Conservation (phyloP, 176 grass and related monocot species). For the barley (Hordeum vulgare) region MorexV3_pseudomolecules_assembly NC_058521.1:543001652-543002151, state of each 20-base stretch:
- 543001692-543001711: conserved; percentile 28
- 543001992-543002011: conserved; percentile 9
- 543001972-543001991: conserved; percentile 51
- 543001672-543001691: conserved; percentile 30
- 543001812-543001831: conserved; percentile 59
- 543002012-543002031: not conserved
- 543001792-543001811: conserved; percentile 29
- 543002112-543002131: conserved; percentile 36
- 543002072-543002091: conserved; percentile 29
- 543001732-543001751: not conserved
- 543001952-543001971: conserved; percentile 20
- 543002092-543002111: conserved; percentile 34
- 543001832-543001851: not conserved
- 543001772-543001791: conserved; percentile 35
- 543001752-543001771: conserved; percentile 16
- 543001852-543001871: conserved; percentile 50
- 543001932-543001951: conserved; percentile 30
- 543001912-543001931: conserved; percentile 43
- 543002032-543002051: not conserved
- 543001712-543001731: not conserved
- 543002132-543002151: conserved; percentile 25
- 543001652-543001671: conserved; percentile 33
- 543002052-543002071: conserved; percentile 21
- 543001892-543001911: conserved; percentile 10
- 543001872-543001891: conserved; percentile 29